Conservation (phyloP, 2,329 filamentous ascomycete species). For the Leptographium procerum region DNA sequence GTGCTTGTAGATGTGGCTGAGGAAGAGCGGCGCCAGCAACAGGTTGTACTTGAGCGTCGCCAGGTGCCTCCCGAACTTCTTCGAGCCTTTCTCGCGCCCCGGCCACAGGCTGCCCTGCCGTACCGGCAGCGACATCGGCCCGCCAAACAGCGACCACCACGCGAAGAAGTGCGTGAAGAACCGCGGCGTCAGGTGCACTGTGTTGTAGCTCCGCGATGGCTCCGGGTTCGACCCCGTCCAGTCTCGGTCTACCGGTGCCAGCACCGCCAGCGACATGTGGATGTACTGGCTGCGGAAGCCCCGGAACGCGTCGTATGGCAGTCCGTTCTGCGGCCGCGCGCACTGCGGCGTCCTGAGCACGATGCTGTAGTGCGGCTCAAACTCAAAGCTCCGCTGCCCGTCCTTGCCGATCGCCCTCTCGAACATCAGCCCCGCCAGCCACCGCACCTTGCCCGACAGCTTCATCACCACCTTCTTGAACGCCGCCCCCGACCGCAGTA, state of each 20-base stretch:
- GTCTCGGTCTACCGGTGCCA: slow-evolving; percentile 75
- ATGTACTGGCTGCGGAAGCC: slow-evolving; percentile 97
- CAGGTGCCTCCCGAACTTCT: slow-evolving; percentile 93
- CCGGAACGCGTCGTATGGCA: slow-evolving; percentile 79
- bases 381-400: slow-evolving; percentile 69
- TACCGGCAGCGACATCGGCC: slow-evolving; percentile 86
- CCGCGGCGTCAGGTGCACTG: slow-evolving; percentile 82
- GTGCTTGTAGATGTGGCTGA: slow-evolving; percentile 97
- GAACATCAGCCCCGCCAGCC: slow-evolving; percentile 84
- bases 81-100: slow-evolving; percentile 88
- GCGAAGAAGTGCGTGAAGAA: slow-evolving; percentile 98
- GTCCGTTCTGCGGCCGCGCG: slow-evolving; percentile 44
- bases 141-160: slow-evolving; percentile 96
- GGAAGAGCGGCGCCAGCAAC: slow-evolving; percentile 79
- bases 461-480: slow-evolving; percentile 99
- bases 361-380: slow-evolving; percentile 86
- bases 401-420: slow-evolving; percentile 62
- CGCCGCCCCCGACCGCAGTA: slow-evolving; percentile 59
- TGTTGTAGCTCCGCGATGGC: slow-evolving; percentile 86
- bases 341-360: slow-evolving; percentile 71
- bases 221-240: slow-evolving; percentile 69
- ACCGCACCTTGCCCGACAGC: slow-evolving; percentile 88
- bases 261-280: slow-evolving; percentile 83
- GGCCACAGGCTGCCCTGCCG: slow-evolving; percentile 88
- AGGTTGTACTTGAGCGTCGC: slow-evolving; percentile 99